Evolutionary conservation across 768 basidiomycete species (phyloP).

Genomic region (Auriscalpium vulgare): DNA sequence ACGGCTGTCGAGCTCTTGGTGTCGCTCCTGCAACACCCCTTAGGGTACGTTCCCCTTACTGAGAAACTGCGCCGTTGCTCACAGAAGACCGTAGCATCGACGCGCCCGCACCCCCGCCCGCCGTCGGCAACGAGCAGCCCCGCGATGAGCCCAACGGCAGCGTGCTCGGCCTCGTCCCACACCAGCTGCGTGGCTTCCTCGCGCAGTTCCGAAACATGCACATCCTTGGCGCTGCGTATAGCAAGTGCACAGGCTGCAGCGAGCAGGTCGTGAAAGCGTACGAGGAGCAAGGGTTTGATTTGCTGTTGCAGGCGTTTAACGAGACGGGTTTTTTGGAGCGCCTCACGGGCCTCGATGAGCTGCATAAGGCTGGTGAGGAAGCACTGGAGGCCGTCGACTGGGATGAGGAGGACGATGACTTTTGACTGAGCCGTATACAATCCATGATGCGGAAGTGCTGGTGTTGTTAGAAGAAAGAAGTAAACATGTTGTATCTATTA

Average conservation of each 20-base stretch:
- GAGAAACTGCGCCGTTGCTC: not conserved
- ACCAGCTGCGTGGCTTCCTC: conserved; percentile 88
- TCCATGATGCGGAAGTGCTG: not conserved
- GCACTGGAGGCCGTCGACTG: conserved; percentile 41
- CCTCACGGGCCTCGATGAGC: conserved; percentile 47
- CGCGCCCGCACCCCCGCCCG: conserved; percentile 63
- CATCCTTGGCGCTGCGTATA: conserved; percentile 81
- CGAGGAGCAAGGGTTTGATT: conserved; percentile 66
- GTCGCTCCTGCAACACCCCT: conserved; percentile 82
- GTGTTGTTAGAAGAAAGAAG: too few species aligned
- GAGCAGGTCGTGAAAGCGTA: conserved; percentile 82
- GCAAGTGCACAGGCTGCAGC: conserved; percentile 86
- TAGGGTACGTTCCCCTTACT: conserved; percentile 45
- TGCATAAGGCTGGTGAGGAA: conserved; percentile 45
- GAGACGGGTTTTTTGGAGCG: conserved; percentile 70
- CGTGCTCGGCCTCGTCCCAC: conserved; percentile 84
- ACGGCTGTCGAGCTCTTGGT: conserved; percentile 90
- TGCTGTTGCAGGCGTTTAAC: conserved; percentile 78
- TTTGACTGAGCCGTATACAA: conserved; percentile 13
- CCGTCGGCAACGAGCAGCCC: conserved; percentile 22
- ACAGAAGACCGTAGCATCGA: conserved; percentile 33
- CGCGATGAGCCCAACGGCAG: conserved; percentile 26
- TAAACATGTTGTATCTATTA: too few species aligned
- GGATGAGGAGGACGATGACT: conserved; percentile 35
- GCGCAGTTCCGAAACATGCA: conserved; percentile 79